These are phyloP conservation scores for Saccharomyces uvarum DNA, from an alignment of 1,139 yeast genomes.

Conservation along the genomic window DNA sequence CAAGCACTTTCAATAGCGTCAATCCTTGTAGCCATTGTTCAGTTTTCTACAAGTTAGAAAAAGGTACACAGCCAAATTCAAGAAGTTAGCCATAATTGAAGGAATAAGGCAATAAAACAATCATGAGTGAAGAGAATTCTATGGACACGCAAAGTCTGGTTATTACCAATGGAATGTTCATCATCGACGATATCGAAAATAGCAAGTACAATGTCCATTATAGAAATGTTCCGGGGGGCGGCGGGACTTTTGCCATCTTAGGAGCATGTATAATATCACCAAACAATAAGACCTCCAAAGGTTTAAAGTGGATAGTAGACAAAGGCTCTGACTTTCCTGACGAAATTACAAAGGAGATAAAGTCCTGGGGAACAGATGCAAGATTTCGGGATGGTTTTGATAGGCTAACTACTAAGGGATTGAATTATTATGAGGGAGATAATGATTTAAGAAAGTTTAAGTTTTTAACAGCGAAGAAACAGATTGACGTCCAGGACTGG, in stretches of 20 bases:
- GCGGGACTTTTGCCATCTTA: slow-evolving; percentile 75
- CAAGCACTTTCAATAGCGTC: not conserved
- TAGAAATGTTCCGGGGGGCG: slow-evolving; percentile 73
- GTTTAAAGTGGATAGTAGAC: slow-evolving; percentile 66
- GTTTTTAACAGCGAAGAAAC: slow-evolving; percentile 53
- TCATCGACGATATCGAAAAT: slow-evolving; percentile 72
- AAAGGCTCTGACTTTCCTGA: slow-evolving; percentile 71
- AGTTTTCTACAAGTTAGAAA: not conserved
- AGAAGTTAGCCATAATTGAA: not conserved
- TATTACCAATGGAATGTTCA: slow-evolving; percentile 78
- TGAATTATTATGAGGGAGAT: slow-evolving; percentile 56
- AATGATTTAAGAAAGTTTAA: slow-evolving; percentile 52
- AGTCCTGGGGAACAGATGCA: slow-evolving; percentile 56
- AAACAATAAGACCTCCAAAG: slow-evolving; percentile 25
- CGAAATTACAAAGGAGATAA: slow-evolving; percentile 39
- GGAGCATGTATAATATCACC: slow-evolving; percentile 59
- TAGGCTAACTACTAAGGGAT: slow-evolving; percentile 72
- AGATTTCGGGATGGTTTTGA: slow-evolving; percentile 43
- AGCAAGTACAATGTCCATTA: slow-evolving; percentile 37
- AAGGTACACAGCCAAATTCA: not conserved
- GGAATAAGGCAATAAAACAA: not conserved
- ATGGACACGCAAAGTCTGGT: slow-evolving; percentile 27
- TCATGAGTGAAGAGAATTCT: not conserved
- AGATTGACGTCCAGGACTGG: slow-evolving; percentile 56
- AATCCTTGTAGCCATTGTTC: not conserved